Evolutionary conservation across 495 filamentous ascomycete genomes (phyloP).

Genomic region (Talaromyces thailandensis): DNA sequence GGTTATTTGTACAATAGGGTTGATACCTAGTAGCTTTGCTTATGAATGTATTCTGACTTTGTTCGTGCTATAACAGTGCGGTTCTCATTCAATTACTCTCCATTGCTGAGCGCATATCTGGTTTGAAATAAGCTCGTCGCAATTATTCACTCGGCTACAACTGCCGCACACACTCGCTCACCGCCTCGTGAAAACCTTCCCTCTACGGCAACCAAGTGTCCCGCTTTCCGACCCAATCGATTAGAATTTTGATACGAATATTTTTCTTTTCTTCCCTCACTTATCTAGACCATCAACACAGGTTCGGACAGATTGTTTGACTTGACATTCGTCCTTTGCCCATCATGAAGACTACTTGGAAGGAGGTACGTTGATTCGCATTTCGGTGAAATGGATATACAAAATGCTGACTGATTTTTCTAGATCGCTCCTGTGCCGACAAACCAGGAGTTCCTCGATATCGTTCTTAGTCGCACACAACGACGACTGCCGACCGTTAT

Average conservation of each 20-base stretch:
- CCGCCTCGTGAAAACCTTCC: constrained; percentile 13
- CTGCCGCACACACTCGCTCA: constrained; percentile 7
- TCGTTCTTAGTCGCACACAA: constrained; percentile 91
- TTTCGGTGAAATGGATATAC: neutral
- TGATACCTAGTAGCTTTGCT: neutral
- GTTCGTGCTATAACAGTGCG: too few species aligned
- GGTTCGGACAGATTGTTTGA: neutral
- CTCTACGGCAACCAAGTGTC: neutral
- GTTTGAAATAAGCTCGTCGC: neutral
- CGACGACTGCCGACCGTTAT: constrained; percentile 93
- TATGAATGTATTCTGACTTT: neutral
- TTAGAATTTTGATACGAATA: constrained; percentile 5
- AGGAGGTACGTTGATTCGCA: constrained; percentile 36
- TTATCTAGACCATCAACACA: neutral
- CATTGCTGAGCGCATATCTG: neutral
- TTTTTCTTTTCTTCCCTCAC: constrained; percentile 9
- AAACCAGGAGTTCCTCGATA: constrained; percentile 91
- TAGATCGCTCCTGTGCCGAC: constrained; percentile 85
- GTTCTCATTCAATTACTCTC: neutral
- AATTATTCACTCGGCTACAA: neutral
- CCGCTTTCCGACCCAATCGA: constrained; percentile 7
- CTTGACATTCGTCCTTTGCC: constrained; percentile 13
- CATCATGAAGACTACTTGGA: constrained; percentile 66
- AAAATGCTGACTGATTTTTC: constrained; percentile 19
- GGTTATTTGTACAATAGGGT: constrained; percentile 2